A percentile compares a stretch with the other conserved stretches of the same genome.
These are phyloP conservation scores for Elasticomyces elasticus DNA, from an alignment of 495 filamentous ascomycete genomes.

Conservation along the genomic window DNA sequence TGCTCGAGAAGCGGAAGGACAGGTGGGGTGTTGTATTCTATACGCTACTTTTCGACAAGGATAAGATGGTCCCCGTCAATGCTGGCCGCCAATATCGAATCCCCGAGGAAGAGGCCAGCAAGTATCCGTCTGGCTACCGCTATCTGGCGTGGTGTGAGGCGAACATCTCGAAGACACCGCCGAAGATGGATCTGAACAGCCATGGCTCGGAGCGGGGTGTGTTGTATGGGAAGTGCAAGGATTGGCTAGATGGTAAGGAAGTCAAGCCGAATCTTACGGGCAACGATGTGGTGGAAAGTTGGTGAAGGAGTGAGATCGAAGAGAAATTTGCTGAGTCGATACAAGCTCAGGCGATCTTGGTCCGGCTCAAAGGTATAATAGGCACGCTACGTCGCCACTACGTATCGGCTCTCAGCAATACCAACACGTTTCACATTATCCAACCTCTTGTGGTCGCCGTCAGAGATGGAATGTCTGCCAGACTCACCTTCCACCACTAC, in stretches of 20 bases:
- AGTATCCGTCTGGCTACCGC: background rate
- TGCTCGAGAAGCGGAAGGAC: background rate
- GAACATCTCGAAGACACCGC: conserved; percentile 1
- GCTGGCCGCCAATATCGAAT: background rate
- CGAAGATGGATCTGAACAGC: background rate
- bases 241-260: background rate
- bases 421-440: too few relatives aligned
- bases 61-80: background rate
- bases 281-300: background rate
- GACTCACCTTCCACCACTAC: too few relatives aligned
- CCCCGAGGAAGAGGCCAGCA: background rate
- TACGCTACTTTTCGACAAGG: conserved; percentile 1
- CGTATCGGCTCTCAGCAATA: too few relatives aligned
- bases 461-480: too few relatives aligned
- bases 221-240: background rate
- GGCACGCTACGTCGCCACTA: too few relatives aligned
- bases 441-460: too few relatives aligned
- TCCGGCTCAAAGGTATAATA: too few relatives aligned
- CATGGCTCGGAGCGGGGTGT: background rate
- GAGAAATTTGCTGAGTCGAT: too few relatives aligned
- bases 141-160: conserved; percentile 3
- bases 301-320: too few relatives aligned
- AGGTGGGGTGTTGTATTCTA: conserved; percentile 1
- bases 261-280: background rate
- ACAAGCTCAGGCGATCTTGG: too few relatives aligned